Evolutionary conservation across 2,329 filamentous ascomycete genomes (phyloP), one percentile per base, ranked within the genome.

Genomic region (Colletotrichum melonis): DNA sequence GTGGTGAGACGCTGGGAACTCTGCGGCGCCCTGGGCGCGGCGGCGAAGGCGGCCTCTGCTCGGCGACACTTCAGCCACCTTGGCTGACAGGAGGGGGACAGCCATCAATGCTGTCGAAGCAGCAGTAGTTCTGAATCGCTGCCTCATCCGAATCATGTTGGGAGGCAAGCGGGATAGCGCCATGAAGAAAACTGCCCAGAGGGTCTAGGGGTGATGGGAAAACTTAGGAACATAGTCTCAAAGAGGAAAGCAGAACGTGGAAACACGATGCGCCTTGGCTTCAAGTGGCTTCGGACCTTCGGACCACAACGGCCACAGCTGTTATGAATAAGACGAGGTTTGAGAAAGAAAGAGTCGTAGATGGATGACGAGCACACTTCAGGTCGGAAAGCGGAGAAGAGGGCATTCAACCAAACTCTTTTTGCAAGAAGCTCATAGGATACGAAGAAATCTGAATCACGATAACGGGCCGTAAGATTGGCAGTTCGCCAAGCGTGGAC

Each of bases 291-390:
- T 26, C 14, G 52, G 46, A 9, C n/a, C 22, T 55, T 26, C 14
- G 52, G 46, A 9, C 14, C 14, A 26, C 30, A 35, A 14, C 2
- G 30, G 6, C n/a, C 12, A 54, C 28, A 30, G n/a, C 14, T n/a
- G 24, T 54, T 12, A 28, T 30, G n/a, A 5, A 19, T 28, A 32
- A 11, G 22, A 19, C 54, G 28, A 46, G 42, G 22, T 55, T 42
- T 22, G 32, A 28, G 54, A 22, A 12, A 5, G 12, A 46, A 56
- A 9, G 22, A 58, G 55, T 28, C 32, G 57, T 30, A 3, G 22
- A 65, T 49, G 54, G 56, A 73, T 71, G 71, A 73, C 71, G 67
- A 66, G 46, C 55, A 71, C 67, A 71, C 22, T 70, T 24, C 28
- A 30, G 24, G 52, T 9, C 30, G 38, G 38, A 42, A 42, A 42